phyloP scores from a whole-genome alignment of 2,329 filamentous ascomycete genomes.

The Xylaria multiplex region DNA sequence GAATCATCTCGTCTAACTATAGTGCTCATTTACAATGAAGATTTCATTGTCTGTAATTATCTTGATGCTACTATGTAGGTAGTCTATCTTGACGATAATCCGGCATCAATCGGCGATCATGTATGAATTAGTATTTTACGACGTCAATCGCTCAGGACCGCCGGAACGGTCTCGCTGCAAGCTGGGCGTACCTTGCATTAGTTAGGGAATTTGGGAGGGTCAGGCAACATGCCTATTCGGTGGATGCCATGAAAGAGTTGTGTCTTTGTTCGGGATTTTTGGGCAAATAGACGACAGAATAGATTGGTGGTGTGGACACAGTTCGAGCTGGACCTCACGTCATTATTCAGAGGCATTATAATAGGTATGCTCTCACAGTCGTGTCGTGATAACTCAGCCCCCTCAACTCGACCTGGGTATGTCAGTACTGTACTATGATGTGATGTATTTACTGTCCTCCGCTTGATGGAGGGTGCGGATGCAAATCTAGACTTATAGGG shows the following conservation, averaged over 20 bases:
- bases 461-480: neutral
- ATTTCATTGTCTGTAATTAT: neutral
- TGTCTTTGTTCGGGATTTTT: slow-evolving; percentile 20
- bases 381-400: neutral
- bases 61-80: no score
- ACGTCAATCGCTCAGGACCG: slow-evolving; percentile 19
- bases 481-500: slow-evolving; percentile 3
- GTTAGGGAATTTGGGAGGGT: slow-evolving; percentile 29
- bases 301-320: slow-evolving; percentile 11
- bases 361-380: neutral
- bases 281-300: slow-evolving; percentile 10
- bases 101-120: slow-evolving; percentile 15
- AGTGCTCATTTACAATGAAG: slow-evolving; percentile 11
- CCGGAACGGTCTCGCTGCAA: slow-evolving; percentile 28
- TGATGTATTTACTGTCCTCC: slow-evolving; percentile 8
- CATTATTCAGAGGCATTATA: neutral
- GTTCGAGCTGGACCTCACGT: neutral
- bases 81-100: neutral
- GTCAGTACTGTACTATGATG: slow-evolving; percentile 17
- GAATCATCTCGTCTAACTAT: slow-evolving; percentile 7
- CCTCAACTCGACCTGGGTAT: neutral
- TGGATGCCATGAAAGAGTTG: slow-evolving; percentile 18
- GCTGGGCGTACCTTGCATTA: slow-evolving; percentile 40
- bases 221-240: slow-evolving; percentile 35
- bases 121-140: slow-evolving; percentile 11